Evolutionary conservation across 345 rosid genomes (phyloP).

Genomic region (Psidium friedrichsthalianum): DNA sequence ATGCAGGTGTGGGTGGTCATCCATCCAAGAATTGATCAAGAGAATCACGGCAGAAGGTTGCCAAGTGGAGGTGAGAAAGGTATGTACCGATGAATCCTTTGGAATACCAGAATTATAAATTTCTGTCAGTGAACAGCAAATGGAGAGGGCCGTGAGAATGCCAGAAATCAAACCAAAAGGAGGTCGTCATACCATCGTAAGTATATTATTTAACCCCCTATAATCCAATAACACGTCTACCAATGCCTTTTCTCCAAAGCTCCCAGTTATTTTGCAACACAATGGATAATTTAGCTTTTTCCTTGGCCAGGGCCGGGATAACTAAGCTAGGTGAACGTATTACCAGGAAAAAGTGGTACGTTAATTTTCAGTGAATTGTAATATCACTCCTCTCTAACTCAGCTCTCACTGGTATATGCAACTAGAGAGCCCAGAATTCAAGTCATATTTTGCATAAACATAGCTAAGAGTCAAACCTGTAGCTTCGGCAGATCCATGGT

Average conservation of each 20-base stretch:
- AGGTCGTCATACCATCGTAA: not conserved
- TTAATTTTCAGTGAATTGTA: not conserved
- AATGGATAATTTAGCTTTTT: not conserved
- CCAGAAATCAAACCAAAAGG: no score
- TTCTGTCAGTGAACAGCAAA: no score
- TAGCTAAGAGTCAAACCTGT: constrained; percentile 36
- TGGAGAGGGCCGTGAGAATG: no score
- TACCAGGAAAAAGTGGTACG: not conserved
- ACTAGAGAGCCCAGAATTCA: not conserved
- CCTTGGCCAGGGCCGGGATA: not conserved
- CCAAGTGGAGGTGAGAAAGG: no score
- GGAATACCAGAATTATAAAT: no score
- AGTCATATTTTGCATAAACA: not conserved
- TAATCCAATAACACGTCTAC: not conserved
- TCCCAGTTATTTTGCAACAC: not conserved
- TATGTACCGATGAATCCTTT: no score
- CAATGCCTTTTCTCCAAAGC: not conserved
- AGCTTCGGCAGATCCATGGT: constrained; percentile 72
- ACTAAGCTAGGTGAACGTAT: not conserved
- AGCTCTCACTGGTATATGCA: not conserved
- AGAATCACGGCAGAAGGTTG: no score
- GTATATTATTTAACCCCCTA: not conserved
- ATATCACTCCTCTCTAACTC: not conserved
- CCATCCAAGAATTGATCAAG: no score
- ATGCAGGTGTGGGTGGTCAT: no score